These are phyloP conservation scores for Cystobasidium ongulense DNA, from an alignment of 768 basidiomycete genomes.

Conservation along the genomic window DNA sequence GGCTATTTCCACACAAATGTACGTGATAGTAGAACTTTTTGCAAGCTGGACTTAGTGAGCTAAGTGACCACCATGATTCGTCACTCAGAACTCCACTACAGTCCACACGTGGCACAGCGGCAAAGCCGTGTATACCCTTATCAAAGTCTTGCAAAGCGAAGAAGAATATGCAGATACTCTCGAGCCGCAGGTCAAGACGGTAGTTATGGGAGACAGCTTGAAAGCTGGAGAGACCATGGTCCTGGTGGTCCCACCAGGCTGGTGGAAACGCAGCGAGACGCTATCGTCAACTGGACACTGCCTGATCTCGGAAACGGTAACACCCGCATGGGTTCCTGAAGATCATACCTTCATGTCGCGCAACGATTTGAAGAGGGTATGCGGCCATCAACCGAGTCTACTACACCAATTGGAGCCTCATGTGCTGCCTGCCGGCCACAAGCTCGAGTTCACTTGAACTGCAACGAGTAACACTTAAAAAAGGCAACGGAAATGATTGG, in stretches of 20 bases:
- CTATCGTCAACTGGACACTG: not conserved
- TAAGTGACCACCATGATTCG: not conserved
- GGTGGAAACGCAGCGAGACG: conserved; percentile 29
- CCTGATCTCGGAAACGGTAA: conserved; percentile 16
- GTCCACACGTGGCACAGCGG: conserved; percentile 20
- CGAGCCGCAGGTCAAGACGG: not conserved
- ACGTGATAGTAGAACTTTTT: no score
- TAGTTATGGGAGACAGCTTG: not conserved
- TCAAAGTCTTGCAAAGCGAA: no score
- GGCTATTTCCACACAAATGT: conserved; percentile 28
- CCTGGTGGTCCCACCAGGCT: not conserved
- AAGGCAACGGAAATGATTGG: no score
- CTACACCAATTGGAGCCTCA: not conserved
- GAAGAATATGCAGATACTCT: not conserved
- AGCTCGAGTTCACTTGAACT: not conserved
- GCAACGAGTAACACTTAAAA: no score
- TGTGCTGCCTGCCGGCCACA: not conserved
- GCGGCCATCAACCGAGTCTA: not conserved
- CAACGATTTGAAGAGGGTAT: not conserved
- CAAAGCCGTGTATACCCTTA: conserved; percentile 21
- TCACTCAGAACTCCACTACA: not conserved
- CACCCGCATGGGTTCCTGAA: conserved; percentile 5
- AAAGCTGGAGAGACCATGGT: not conserved
- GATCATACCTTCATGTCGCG: conserved; percentile 3
- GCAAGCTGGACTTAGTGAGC: no score